Evolutionary conservation across 768 basidiomycete genomes (phyloP), one percentile per base, ranked within the genome.

Genomic region (Cystobasidium onofrii): DNA sequence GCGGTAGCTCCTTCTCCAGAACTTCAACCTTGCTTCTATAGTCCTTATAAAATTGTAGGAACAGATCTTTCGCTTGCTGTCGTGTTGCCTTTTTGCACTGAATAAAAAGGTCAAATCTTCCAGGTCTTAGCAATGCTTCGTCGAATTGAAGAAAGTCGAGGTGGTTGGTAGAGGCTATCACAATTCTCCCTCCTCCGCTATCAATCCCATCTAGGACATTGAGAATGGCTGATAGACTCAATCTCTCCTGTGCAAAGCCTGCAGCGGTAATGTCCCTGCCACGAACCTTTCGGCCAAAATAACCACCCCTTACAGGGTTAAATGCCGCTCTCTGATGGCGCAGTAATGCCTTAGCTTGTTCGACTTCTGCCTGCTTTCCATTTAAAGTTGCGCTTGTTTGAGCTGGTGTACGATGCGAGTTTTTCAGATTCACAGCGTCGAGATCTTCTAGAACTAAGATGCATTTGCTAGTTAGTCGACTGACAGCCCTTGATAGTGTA

Each of bases 1-100:
- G 31, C 15, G 23, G 50, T 7, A 55, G 23, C 15, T 52, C 46
- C 12, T 43, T 43, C 43, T 25, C 41, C 6, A 43, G 34, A 31
- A 64, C 27, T 25, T 41, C 44, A 6, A 25, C 10, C 63, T 41
- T 41, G 34, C 43, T 39, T 39, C 17, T n/a, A n/a, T 55, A 71
- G 25, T 55, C 69, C 36, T 60, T 55, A 54, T 57, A 71, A 36
- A 71, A 71, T 34, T 71, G 50, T 52, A 71, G 31, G 34, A 71
- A 71, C 1, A 71, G 69, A 52, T 60, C 27, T 27, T 31, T 23
- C 15, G 69, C 69, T 36, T 71, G 69, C 18, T 36, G 25, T 13
- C 20, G 9, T 4, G 69, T 71, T 23, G 69, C 69, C 33, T 55
- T 52, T 23, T 31, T 61, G 55, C 15, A 71, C 18, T 55, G 17